Evolutionary conservation across 192 early-diverging fungal genomes (phyloP).

Genomic region (Gaertneriomyces semiglobifer): DNA sequence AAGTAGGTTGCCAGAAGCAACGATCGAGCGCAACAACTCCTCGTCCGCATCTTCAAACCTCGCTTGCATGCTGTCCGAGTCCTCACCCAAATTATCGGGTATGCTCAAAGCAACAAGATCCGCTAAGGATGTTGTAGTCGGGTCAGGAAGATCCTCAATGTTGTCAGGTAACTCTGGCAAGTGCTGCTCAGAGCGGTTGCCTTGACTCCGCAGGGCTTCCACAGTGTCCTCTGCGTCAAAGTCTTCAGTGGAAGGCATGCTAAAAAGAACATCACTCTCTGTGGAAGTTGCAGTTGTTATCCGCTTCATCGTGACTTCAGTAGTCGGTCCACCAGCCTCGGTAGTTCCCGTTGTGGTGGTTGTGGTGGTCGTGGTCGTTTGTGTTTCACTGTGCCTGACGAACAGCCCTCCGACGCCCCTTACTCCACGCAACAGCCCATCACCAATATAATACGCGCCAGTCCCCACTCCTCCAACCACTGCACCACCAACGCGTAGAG

Average conservation of each 20-base stretch:
- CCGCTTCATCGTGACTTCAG: too few relatives aligned
- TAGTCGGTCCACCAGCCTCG: neutral
- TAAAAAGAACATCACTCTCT: too few relatives aligned
- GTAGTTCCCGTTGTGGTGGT: neutral
- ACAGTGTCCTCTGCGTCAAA: too few relatives aligned
- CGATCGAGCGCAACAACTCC: too few relatives aligned
- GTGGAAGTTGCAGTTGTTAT: too few relatives aligned
- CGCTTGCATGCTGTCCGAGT: neutral
- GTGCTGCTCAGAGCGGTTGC: too few relatives aligned
- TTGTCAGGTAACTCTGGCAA: too few relatives aligned
- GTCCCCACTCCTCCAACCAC: slow-evolving; percentile 10
- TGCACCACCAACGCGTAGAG: slow-evolving; percentile 7
- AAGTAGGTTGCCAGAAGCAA: too few relatives aligned
- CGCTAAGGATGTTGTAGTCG: neutral
- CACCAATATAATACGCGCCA: slow-evolving; percentile 13
- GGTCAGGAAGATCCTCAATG: neutral
- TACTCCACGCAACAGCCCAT: slow-evolving; percentile 14
- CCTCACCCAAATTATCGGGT: neutral
- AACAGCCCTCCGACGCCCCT: slow-evolving; percentile 7
- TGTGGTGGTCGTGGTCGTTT: neutral
- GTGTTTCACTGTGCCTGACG: slow-evolving; percentile 6
- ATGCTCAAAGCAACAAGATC: neutral
- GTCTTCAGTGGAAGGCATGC: too few relatives aligned
- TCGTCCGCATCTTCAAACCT: too few relatives aligned
- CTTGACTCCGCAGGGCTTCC: too few relatives aligned